These are phyloP conservation scores for Physcomitrium patens DNA, from an alignment of 225 moss, liverwort and hornwort genomes.

Conservation along the genomic window DNA sequence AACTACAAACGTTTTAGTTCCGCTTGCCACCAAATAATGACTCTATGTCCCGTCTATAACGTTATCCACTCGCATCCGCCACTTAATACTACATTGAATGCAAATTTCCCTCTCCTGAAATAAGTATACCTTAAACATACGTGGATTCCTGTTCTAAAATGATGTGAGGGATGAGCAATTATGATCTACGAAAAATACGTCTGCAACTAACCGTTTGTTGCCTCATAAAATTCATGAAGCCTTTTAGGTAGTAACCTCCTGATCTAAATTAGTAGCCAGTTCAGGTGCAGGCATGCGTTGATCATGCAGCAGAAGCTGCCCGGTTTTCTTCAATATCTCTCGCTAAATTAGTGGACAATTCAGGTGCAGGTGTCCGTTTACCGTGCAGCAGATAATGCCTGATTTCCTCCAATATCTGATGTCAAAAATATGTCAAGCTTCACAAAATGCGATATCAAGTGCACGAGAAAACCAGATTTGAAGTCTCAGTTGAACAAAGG, in stretches of 20 bases:
- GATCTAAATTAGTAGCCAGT: constrained; percentile 24
- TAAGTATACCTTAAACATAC: background rate
- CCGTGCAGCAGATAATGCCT: constrained; percentile 25
- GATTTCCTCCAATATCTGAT: constrained; percentile 53
- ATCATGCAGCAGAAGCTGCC: constrained; percentile 22
- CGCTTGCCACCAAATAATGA: background rate
- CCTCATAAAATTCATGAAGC: background rate
- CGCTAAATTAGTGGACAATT: constrained; percentile 24
- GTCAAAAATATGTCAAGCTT: constrained; percentile 7
- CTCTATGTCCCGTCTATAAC: background rate
- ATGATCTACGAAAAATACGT: background rate
- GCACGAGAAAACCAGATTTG: background rate
- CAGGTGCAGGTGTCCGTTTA: constrained; percentile 29
- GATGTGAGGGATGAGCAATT: background rate
- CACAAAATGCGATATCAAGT: constrained; percentile 4
- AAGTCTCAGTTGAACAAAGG: background rate
- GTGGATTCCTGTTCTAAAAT: background rate
- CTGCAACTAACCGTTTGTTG: background rate
- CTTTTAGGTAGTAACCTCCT: background rate
- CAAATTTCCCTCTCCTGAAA: background rate
- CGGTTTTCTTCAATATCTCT: constrained; percentile 42
- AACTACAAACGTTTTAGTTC: background rate
- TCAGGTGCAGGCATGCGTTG: constrained; percentile 30
- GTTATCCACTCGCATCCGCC: constrained; percentile 7
- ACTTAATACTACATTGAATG: background rate